Evolutionary conservation across 768 basidiomycete genomes (phyloP).

Genomic region (Russula griseocarnosa): DNA sequence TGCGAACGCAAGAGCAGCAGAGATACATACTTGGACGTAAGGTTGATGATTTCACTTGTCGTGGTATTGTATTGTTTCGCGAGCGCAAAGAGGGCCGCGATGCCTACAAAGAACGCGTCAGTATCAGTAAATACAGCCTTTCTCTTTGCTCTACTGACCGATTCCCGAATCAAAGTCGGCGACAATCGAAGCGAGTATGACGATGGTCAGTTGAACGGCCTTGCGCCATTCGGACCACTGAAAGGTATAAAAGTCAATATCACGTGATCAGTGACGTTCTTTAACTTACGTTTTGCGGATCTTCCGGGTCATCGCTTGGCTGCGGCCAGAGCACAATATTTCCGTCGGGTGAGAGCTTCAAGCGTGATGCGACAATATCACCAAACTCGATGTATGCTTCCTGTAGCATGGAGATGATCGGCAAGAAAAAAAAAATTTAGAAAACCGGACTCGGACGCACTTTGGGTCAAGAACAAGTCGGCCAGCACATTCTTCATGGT

Average conservation of each 20-base stretch:
- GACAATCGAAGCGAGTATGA: conserved; percentile 60
- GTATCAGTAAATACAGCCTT: neutral
- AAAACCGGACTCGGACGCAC: conserved; percentile 33
- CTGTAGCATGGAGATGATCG: conserved; percentile 32
- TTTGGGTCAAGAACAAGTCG: conserved; percentile 59
- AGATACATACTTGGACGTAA: conserved; percentile 46
- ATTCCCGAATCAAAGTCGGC: conserved; percentile 67
- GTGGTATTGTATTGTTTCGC: conserved; percentile 54
- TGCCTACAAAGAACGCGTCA: conserved; percentile 38
- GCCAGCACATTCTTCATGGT: conserved; percentile 55
- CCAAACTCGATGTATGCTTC: conserved; percentile 64
- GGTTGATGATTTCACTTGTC: conserved; percentile 53
- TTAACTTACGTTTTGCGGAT: conserved; percentile 53
- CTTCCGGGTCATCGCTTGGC: conserved; percentile 54
- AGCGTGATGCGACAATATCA: conserved; percentile 46
- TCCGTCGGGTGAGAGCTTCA: conserved; percentile 57
- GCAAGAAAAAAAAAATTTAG: neutral
- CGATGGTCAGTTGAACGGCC: conserved; percentile 52
- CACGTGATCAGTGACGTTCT: neutral
- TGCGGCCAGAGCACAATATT: conserved; percentile 69
- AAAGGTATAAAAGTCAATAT: conserved; percentile 18
- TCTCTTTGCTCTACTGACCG: conserved; percentile 37
- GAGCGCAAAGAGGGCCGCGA: conserved; percentile 58
- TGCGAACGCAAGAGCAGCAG: neutral
- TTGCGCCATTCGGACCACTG: conserved; percentile 55